Conservation (phyloP, 192 early-diverging fungal genomes). For the Thamnidium elegans region DNA sequence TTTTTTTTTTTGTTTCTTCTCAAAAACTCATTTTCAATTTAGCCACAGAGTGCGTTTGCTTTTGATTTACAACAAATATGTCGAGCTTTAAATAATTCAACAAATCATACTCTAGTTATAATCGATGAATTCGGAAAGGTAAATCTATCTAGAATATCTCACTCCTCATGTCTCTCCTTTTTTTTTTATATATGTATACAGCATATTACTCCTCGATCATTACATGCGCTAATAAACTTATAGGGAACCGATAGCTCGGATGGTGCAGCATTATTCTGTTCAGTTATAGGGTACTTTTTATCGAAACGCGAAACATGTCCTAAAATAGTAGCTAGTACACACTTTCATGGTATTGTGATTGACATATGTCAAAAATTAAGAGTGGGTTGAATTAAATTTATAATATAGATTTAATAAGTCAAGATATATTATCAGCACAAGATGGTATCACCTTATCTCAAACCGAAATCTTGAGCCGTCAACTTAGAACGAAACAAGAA, state of each 20-base stretch:
- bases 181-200: too few relatives aligned
- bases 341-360: conserved; percentile 73
- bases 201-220: too few relatives aligned
- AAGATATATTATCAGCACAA: conserved; percentile 60
- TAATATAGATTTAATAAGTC: conserved; percentile 31
- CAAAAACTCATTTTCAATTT: background rate
- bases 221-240: too few relatives aligned
- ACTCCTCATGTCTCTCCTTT: too few relatives aligned
- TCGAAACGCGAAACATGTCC: conserved; percentile 50
- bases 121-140: conserved; percentile 87
- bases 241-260: conserved; percentile 47
- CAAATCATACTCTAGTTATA: conserved; percentile 54
- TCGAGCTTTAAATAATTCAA: conserved; percentile 49
- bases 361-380: conserved; percentile 28
- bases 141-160: background rate
- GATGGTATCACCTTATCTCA: conserved; percentile 20
- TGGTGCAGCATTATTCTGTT: conserved; percentile 79
- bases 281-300: conserved; percentile 59
- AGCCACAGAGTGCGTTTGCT: conserved; percentile 72
- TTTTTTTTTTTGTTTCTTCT: too few relatives aligned
- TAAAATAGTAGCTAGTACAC: conserved; percentile 74
- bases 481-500: too few relatives aligned
- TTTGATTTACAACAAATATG: conserved; percentile 66
- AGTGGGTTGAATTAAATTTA: conserved; percentile 34
- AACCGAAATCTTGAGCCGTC: conserved; percentile 12